Evolutionary conservation across 2,329 filamentous ascomycete genomes (phyloP).

Genomic region (Colletotrichum phormii): DNA sequence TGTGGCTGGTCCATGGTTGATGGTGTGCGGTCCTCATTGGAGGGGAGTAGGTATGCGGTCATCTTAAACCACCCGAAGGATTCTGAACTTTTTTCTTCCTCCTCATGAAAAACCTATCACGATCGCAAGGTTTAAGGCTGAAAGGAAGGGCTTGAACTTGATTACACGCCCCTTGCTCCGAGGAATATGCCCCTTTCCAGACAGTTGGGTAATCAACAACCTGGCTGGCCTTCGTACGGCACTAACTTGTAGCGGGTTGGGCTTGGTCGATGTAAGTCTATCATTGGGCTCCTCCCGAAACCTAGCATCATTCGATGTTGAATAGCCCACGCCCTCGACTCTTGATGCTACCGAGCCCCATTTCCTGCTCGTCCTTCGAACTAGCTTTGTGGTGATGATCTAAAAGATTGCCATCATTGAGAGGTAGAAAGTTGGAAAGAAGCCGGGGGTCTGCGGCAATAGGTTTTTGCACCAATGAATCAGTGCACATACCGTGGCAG

Average conservation of each 20-base stretch:
- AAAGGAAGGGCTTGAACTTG: neutral
- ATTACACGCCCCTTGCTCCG: neutral
- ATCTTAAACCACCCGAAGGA: no score
- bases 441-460: no score
- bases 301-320: neutral
- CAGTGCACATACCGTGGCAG: no score
- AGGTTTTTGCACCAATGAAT: no score
- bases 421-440: neutral
- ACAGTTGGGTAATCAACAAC: neutral
- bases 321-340: neutral
- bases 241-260: no score
- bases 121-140: neutral
- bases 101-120: neutral
- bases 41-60: neutral
- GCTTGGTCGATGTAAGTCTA: neutral
- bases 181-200: neutral
- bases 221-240: no score
- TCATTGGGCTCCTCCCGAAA: neutral
- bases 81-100: no score
- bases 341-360: neutral
- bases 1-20: neutral
- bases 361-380: neutral
- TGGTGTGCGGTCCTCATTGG: neutral
- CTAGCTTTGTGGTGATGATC: neutral
- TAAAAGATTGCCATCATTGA: neutral